Percentiles rank a stretch among this genome's conserved stretches.
Conservation (phyloP, 257 asterid genomes). For the Ehretia macrophylla region DNA sequence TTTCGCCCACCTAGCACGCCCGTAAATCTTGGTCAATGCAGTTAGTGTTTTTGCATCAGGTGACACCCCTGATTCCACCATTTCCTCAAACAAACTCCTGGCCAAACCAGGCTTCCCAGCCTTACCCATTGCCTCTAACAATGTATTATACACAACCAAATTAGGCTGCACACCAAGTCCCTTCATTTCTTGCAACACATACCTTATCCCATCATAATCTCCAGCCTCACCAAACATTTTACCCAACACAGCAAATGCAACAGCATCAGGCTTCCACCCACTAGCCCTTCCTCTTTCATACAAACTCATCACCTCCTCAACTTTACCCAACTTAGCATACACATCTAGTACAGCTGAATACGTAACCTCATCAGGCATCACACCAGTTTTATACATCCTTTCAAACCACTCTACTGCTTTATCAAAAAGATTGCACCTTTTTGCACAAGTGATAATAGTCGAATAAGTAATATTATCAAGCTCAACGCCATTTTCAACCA, state of each 20-base stretch:
- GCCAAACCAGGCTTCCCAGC: conserved; percentile 92
- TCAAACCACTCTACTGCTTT: conserved; percentile 98
- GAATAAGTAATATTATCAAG: conserved; percentile 90
- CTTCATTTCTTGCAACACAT: conserved; percentile 81
- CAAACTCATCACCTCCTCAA: conserved; percentile 84
- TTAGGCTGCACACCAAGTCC: conserved; percentile 69
- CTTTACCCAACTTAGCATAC: conserved; percentile 75
- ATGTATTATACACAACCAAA: conserved; percentile 77
- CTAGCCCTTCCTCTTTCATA: conserved; percentile 89
- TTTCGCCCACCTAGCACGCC: conserved; percentile 88
- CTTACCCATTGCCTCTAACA: conserved; percentile 85
- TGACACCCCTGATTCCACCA: conserved; percentile 65
- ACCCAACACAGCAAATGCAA: conserved; percentile 72
- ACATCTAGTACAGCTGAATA: conserved; percentile 87
- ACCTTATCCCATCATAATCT: conserved; percentile 84
- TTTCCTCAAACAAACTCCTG: conserved; percentile 77
- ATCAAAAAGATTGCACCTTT: conserved; percentile 74
- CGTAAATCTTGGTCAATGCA: conserved; percentile 78
- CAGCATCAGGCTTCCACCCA: conserved; percentile 88
- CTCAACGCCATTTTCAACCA: conserved; percentile 60
- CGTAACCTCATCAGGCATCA: conserved; percentile 97
- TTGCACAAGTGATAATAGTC: conserved; percentile 86
- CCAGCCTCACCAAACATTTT: conserved; percentile 92
- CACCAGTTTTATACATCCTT: conserved; percentile 89
- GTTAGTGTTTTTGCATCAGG: conserved; percentile 85